Conservation (phyloP, 2,329 filamentous ascomycete genomes). For the Exophiala viscosa region DNA sequence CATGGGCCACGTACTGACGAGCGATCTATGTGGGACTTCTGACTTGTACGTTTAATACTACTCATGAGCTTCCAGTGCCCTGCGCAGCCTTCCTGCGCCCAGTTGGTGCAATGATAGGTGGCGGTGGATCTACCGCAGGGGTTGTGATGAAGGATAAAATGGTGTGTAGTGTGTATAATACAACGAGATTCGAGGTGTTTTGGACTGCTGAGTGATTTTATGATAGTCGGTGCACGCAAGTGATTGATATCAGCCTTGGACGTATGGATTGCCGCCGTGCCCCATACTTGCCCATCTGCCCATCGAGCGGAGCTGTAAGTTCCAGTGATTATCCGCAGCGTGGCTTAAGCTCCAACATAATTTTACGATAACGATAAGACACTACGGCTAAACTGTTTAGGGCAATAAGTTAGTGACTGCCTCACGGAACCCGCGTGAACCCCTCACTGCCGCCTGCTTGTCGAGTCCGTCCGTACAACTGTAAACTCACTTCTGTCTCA, state of each 20-base stretch:
- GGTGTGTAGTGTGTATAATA: neutral
- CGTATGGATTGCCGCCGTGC: too few species aligned
- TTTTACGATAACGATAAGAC: neutral
- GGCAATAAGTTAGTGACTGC: neutral
- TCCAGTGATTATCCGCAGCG: neutral
- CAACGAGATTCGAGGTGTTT: neutral
- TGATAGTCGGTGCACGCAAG: too few species aligned
- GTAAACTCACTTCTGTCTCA: neutral
- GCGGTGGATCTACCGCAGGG: neutral
- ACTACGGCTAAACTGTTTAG: neutral
- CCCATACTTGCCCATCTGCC: too few species aligned
- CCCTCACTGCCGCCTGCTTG: constrained; percentile 12
- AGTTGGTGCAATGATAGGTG: neutral
- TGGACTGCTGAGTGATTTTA: neutral
- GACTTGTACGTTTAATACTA: constrained; percentile 18
- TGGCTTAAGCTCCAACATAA: neutral
- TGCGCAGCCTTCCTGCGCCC: neutral
- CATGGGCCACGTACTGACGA: constrained; percentile 14
- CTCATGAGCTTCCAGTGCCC: constrained; percentile 1
- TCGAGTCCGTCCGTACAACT: neutral
- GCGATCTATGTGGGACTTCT: constrained; percentile 17
- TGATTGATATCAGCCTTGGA: too few species aligned
- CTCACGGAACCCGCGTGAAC: neutral
- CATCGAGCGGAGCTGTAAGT: neutral
- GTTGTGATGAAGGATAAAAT: neutral